Evolutionary conservation across 805 yeast species (phyloP), one percentile per base, ranked within the genome.

Genomic region (Candida andamanensis): DNA sequence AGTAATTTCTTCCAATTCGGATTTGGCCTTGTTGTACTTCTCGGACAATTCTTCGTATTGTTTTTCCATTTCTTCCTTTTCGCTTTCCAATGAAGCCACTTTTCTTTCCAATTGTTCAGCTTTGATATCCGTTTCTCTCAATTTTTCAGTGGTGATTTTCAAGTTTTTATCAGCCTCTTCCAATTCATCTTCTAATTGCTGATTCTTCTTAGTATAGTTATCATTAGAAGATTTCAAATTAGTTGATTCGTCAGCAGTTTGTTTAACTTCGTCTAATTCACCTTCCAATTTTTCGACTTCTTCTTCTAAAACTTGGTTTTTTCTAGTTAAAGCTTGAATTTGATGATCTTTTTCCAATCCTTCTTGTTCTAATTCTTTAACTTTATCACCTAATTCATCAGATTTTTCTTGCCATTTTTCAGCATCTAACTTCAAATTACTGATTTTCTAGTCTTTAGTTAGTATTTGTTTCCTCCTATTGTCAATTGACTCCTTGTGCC

Each of bases 361-460:
- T 55, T 86, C 95, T 68, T 90, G 97, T 64, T 90, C 97, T 61
- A 90, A 73, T 56, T 73, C 81, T 74, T 89, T 92, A 67, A 84
- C 78, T 60, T 79, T 80, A 43, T 72, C 78, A 40, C 78, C 65
- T 52, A 84, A 75, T 52, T 85, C 95, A 55, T 92, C 98, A 40
- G 92, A 80, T 72, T 87, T 85, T 61, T 86, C 96, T 71, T 90
- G 96, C 86, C 98, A 94, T 51, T 81, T 72, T 70, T 92, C 98
- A 47, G 95, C 90, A 59, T 92, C 97, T 52, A 85, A 72, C 68
- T 90, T 89, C 63, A 92, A 78, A 65, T 79, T 79, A 73, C 70
- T 80, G 69, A 87, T 71, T 76, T 86, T 87, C 94, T 85, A 31
- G 16, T 24, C 19, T 10, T 6, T 17, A 15, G 42, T 41, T 41